Percentiles rank a stretch among this genome's conserved stretches.
Conservation (phyloP, 768 basidiomycete genomes). For the Infundibulicybe gibba region DNA sequence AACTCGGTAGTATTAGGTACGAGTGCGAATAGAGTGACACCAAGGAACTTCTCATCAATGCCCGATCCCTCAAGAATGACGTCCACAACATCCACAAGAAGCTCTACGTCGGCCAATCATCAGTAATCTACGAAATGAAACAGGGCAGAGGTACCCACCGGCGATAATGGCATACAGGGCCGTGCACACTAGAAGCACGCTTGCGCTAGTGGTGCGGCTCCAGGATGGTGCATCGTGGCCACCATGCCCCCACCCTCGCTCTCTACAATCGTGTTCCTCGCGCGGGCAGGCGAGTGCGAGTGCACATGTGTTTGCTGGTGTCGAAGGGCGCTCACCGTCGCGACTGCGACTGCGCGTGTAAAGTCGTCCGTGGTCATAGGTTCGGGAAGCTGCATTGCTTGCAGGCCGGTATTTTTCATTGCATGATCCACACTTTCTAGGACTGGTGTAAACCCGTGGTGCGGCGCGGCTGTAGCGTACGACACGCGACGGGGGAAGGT, state of each 20-base stretch:
- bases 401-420: constrained; percentile 56
- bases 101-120: constrained; percentile 48
- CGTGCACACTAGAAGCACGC: constrained; percentile 86
- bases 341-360: constrained; percentile 89
- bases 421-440: constrained; percentile 78
- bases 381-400: constrained; percentile 53
- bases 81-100: constrained; percentile 94
- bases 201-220: constrained; percentile 88
- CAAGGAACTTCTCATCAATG: constrained; percentile 97
- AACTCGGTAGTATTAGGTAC: constrained; percentile 99
- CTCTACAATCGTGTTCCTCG: constrained; percentile 34
- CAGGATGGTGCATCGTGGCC: constrained; percentile 97
- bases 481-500: constrained; percentile 48
- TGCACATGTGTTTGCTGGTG: constrained; percentile 65
- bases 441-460: constrained; percentile 53
- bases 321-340: constrained; percentile 86
- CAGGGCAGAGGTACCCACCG: constrained; percentile 47
- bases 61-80: constrained; percentile 86
- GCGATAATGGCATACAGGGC: constrained; percentile 93
- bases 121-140: background rate
- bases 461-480: constrained; percentile 37
- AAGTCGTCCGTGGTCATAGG: constrained; percentile 84
- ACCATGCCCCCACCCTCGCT: constrained; percentile 57
- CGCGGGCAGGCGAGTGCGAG: constrained; percentile 43
- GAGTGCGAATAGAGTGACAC: constrained; percentile 92